Evolutionary conservation across 2,329 filamentous ascomycete genomes (phyloP), one percentile per base, ranked within the genome.

Genomic region (Rhynchosporium graminicola): DNA sequence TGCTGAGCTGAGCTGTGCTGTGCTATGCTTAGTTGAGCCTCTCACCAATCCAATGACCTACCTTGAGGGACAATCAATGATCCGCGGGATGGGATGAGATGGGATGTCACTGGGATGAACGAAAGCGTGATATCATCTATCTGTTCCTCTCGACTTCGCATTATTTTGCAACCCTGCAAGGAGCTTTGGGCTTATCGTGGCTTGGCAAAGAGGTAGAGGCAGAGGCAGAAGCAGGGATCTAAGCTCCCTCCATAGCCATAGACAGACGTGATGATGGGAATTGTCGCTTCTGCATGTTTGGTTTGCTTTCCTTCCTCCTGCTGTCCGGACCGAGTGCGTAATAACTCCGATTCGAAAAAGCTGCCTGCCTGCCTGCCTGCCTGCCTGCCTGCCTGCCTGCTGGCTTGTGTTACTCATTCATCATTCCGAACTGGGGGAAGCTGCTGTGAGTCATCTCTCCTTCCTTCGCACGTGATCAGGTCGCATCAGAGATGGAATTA

Each of bases 271-370:
- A 26, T 28, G 50, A 54, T 54, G 50, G 20, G 36, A n/a, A 40
- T 54, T 54, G 6, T 40, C 2, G 20, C 50, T 54, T 54, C 50
- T 40, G 31, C 50, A 54, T 54, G n/a, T 40, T 33, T 5, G 20
- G 0, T 20, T 20, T 20, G 20, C 1, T 20, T 1, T 20, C 20
- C 40, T 10, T 43, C 40, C 40, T 43, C 10, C 20, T 45, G 13
- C 40, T 43, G 10, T 43, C 10, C 40, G 10, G 40, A 13, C n/a
- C 1, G 10, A 40, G 36, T 40, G 36, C 7, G 36, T 50, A 20
- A 20, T 50, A 20, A 20, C 20, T 20, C 20, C 20, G 20, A 20
- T 20, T 20, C 20, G 20, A 20, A 20, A 20, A 20, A 20, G 20
- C 20, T 20, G 20, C 20, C 20, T 20, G 20, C 20, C 20, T 20